Evolutionary conservation across 108 stramenopile genomes (phyloP), one percentile per base, ranked within the genome.

Genomic region (Conticribra weissflogii): DNA sequence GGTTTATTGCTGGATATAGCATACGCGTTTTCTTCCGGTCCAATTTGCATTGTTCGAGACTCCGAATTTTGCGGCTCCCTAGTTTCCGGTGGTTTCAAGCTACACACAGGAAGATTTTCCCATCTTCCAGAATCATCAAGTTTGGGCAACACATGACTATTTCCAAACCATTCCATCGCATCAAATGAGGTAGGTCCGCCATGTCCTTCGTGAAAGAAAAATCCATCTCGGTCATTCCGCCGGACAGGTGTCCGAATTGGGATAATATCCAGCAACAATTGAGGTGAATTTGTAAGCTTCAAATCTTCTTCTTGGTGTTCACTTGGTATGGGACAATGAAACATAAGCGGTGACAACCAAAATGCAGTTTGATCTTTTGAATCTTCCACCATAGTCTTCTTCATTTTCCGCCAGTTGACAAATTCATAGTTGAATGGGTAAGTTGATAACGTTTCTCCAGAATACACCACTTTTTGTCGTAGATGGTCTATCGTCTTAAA

Each of bases 291-390:
- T n/a, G n/a, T n/a, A n/a, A n/a, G n/a, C n/a, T n/a, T n/a, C n/a
- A n/a, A n/a, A n/a, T n/a, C n/a, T n/a, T n/a, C n/a, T n/a, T n/a
- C n/a, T n/a, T n/a, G n/a, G n/a, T n/a, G n/a, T n/a, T n/a, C n/a
- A n/a, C n/a, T n/a, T 24, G 94, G 94, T 47, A 95, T 69, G 9
- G 94, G 94, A 76, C 94, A 95, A 53, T 79, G 71, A 72, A 95
- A 92, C 29, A 83, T 34, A 30, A 95, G 66, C 45, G 89, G 88
- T 24, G 90, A 86, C 2, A 87, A 82, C 65, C 89, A 89, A 63
- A 91, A 82, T n/a, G 62, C 57, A 15, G 70, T 66, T 73, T 85
- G 85, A n/a, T 91, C 87, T 3, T 84, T 74, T 3, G 85, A 87
- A 14, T 86, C 81, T 52, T 78, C 82, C 45, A 84, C 74, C 81